Conservation (phyloP, 2,329 filamentous ascomycete genomes). For the Clarireedia sp. region DNA sequence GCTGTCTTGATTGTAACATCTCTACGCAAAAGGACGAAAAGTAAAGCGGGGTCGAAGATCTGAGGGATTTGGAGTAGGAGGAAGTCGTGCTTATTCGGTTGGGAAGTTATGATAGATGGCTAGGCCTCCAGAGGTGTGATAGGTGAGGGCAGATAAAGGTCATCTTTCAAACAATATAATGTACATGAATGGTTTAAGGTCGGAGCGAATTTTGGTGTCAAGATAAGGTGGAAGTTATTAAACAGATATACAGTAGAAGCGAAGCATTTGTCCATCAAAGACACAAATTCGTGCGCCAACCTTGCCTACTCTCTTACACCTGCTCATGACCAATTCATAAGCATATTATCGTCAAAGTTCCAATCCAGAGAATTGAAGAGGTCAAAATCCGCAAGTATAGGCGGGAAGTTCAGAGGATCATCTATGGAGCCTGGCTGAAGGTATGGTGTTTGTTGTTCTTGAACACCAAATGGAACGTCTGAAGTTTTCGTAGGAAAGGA, state of each 20-base stretch:
- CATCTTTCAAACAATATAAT: too few relatives aligned
- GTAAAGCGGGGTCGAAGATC: not conserved
- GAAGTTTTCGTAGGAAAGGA: not conserved
- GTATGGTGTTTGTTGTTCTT: not conserved
- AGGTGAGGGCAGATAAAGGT: too few relatives aligned
- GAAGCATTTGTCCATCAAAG: not conserved
- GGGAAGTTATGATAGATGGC: not conserved
- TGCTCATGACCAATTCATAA: not conserved
- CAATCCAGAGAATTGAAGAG: conserved; percentile 17
- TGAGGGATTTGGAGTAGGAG: not conserved
- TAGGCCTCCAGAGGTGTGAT: not conserved
- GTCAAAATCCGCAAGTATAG: conserved; percentile 12
- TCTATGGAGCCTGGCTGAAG: not conserved
- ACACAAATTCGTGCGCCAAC: too few relatives aligned
- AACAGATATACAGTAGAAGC: not conserved
- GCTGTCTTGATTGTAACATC: conserved; percentile 16
- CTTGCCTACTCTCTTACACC: not conserved
- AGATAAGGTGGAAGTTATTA: too few relatives aligned
- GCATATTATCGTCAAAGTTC: conserved; percentile 12
- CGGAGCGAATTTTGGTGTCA: too few relatives aligned
- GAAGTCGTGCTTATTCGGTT: not conserved
- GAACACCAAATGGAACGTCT: not conserved
- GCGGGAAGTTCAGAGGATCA: conserved; percentile 5
- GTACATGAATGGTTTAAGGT: too few relatives aligned
- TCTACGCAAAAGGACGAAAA: conserved; percentile 1